Percentiles rank a stretch among this genome's conserved stretches.
Evolutionary conservation across 129 eudicot species (phyloP).

Genomic region (Arctium minus): DNA sequence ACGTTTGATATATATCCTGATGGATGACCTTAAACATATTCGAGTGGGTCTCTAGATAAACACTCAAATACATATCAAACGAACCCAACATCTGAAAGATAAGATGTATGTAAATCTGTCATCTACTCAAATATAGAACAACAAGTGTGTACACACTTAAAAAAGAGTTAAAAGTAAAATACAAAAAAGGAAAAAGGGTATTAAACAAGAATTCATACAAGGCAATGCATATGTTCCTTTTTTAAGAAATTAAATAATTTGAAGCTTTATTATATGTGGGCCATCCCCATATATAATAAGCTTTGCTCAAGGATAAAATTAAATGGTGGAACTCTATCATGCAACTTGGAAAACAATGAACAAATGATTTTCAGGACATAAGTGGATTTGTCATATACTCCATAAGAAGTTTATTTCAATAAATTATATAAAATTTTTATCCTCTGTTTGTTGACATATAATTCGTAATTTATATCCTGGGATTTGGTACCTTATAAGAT

Average conservation of each 20-base stretch:
- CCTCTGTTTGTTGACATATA: neutral
- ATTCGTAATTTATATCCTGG: neutral
- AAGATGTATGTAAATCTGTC: neutral
- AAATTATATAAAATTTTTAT: neutral
- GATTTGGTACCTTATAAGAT: neutral
- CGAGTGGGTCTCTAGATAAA: neutral
- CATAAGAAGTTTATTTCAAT: neutral
- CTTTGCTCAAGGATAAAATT: neutral
- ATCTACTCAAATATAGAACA: neutral
- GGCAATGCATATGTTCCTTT: neutral
- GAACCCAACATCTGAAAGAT: neutral
- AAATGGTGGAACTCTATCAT: slow-evolving; percentile 28
- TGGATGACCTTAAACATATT: too few species aligned
- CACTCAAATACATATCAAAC: neutral
- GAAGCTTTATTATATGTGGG: slow-evolving; percentile 16
- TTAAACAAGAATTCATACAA: slow-evolving; percentile 9
- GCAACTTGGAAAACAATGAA: slow-evolving; percentile 36
- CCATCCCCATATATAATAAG: slow-evolving; percentile 9
- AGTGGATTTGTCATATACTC: slow-evolving; percentile 25
- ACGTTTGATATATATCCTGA: neutral
- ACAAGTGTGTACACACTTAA: neutral
- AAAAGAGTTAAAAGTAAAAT: neutral
- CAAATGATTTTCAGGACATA: slow-evolving; percentile 16
- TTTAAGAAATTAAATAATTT: neutral
- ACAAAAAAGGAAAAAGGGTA: neutral